These are phyloP conservation scores for Tricholoma bakamatsutake DNA, from an alignment of 768 basidiomycete species.

Conservation along the genomic window DNA sequence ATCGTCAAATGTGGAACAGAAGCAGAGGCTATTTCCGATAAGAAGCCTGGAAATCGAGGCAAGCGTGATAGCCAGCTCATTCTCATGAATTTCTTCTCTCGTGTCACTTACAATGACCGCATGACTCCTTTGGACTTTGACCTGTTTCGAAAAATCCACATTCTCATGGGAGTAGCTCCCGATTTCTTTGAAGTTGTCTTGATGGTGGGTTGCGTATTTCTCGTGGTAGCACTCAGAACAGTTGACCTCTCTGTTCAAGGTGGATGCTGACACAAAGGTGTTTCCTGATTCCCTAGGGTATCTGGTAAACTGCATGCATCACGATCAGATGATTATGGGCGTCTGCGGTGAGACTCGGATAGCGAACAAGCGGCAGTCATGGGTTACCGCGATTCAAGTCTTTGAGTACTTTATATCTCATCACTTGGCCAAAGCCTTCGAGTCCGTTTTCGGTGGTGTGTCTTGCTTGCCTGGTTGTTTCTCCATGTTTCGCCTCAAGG, in stretches of 20 bases:
- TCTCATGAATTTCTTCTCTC: conserved; percentile 99
- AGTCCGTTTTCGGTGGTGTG: conserved; percentile 98
- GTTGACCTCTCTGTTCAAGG: conserved; percentile 41
- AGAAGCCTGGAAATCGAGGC: conserved; percentile 96
- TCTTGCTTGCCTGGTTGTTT: conserved; percentile 99
- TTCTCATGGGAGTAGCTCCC: conserved; percentile 97
- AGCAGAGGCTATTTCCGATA: conserved; percentile 70
- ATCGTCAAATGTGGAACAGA: conserved; percentile 97
- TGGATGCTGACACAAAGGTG: conserved; percentile 97
- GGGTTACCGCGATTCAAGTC: conserved; percentile 98
- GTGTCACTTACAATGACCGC: conserved; percentile 98
- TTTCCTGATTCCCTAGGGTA: conserved; percentile 85
- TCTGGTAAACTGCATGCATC: conserved; percentile 97
- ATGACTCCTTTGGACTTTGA: conserved; percentile 98
- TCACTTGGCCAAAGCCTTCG: conserved; percentile 96
- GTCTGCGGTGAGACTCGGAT: conserved; percentile 98
- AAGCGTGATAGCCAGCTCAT: conserved; percentile 98
- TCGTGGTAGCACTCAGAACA: neutral
- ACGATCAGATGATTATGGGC: conserved; percentile 99
- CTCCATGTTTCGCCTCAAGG: conserved; percentile 98
- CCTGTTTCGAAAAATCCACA: conserved; percentile 93
- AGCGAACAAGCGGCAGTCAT: conserved; percentile 95
- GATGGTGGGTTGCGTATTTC: conserved; percentile 64
- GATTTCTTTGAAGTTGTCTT: conserved; percentile 97
- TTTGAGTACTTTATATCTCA: conserved; percentile 99